Percentiles rank a stretch among this genome's conserved stretches.
Evolutionary conservation across 768 basidiomycete genomes (phyloP).

Genomic region (Udeniomyces megalosporus): DNA sequence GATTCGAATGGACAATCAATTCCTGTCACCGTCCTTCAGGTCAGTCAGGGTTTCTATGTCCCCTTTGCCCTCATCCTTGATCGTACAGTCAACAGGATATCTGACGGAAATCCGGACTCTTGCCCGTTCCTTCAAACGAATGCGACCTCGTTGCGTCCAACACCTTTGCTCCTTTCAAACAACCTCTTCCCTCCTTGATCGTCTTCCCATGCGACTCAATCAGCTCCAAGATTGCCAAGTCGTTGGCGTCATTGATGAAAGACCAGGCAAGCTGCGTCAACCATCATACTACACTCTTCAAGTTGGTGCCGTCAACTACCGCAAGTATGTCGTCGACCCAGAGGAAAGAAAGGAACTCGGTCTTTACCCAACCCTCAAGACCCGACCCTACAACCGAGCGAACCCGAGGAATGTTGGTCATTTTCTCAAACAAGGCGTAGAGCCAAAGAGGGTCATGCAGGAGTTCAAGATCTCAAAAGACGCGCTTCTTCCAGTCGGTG

Average conservation of each 20-base stretch:
- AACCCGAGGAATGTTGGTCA: conserved; percentile 74
- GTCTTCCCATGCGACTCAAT: not conserved
- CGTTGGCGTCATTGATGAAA: not conserved
- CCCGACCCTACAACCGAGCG: conserved; percentile 47
- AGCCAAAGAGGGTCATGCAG: conserved; percentile 65
- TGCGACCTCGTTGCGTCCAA: not conserved
- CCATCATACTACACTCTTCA: conserved; percentile 76
- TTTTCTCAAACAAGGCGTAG: conserved; percentile 63
- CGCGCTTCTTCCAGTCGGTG: conserved; percentile 77
- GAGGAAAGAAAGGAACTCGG: not conserved
- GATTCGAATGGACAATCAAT: conserved; percentile 70
- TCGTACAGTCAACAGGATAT: no score
- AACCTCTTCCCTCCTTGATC: conserved; percentile 36
- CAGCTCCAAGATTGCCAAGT: conserved; percentile 24
- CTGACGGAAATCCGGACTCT: no score
- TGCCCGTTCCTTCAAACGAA: no score
- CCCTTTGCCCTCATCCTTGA: not conserved
- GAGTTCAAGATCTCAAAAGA: conserved; percentile 81
- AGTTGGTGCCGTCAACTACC: conserved; percentile 59
- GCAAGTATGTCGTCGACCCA: not conserved
- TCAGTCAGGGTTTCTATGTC: conserved; percentile 28
- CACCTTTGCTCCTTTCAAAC: not conserved
- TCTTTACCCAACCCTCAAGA: conserved; percentile 6
- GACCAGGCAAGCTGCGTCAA: conserved; percentile 19
- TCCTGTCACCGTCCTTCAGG: conserved; percentile 91